Percentiles rank a stretch among this genome's conserved stretches.
phyloP scores from a whole-genome alignment of 768 basidiomycete species.

The Kwoniella sp. region DNA sequence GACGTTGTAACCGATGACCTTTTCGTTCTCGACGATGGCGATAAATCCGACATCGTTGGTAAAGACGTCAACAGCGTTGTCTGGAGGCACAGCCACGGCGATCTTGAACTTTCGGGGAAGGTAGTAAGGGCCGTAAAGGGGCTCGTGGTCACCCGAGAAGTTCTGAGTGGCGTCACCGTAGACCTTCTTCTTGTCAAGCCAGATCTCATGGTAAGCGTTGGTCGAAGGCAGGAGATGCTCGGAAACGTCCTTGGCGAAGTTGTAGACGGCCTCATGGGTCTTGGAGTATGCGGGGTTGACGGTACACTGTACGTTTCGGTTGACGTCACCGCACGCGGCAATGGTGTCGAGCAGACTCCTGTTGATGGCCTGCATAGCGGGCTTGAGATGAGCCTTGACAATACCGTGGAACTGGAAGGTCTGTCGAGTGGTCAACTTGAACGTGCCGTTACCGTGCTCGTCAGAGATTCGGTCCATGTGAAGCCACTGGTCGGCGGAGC shows the following conservation, averaged over 20 bases:
- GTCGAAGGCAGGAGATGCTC: slow-evolving; percentile 83
- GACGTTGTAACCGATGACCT: slow-evolving; percentile 89
- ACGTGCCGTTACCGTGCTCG: slow-evolving; percentile 84
- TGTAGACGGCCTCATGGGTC: slow-evolving; percentile 74
- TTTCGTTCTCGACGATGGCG: slow-evolving; percentile 73
- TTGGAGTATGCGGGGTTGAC: slow-evolving; percentile 85
- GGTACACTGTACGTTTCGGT: slow-evolving; percentile 83
- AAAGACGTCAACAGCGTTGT: slow-evolving; percentile 93
- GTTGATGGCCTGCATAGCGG: slow-evolving; percentile 95
- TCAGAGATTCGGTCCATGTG: slow-evolving; percentile 95
- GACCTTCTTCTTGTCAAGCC: slow-evolving; percentile 95
- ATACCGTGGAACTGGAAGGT: slow-evolving; percentile 99
- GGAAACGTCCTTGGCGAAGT: slow-evolving; percentile 78
- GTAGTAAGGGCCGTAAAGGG: slow-evolving; percentile 96
- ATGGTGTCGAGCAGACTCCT: slow-evolving; percentile 83
- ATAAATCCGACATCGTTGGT: slow-evolving; percentile 90
- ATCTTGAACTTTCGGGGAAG: slow-evolving; percentile 96
- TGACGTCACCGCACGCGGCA: slow-evolving; percentile 97
- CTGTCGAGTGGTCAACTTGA: slow-evolving; percentile 95
- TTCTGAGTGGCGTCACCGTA: slow-evolving; percentile 91
- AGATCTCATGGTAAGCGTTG: slow-evolving; percentile 95
- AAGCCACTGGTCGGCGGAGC: slow-evolving; percentile 85
- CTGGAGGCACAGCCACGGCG: slow-evolving; percentile 90
- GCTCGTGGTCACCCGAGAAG: slow-evolving; percentile 60
- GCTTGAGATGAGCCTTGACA: slow-evolving; percentile 92